These are phyloP conservation scores for Lactarius hengduanensis DNA, from an alignment of 768 basidiomycete species.

Conservation along the genomic window DNA sequence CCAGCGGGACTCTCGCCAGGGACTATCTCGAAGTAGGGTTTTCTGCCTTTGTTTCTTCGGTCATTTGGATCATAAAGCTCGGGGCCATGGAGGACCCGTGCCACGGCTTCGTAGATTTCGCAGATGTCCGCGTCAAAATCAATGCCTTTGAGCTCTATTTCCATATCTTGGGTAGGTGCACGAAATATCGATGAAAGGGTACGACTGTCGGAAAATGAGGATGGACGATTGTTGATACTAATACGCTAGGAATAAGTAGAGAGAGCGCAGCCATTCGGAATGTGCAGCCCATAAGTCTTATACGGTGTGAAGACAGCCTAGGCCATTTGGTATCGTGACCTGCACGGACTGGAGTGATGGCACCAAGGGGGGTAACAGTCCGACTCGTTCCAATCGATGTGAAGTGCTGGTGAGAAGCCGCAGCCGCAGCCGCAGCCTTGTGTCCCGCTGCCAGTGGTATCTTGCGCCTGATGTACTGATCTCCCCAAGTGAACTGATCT, in stretches of 20 bases:
- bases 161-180: conserved; percentile 34
- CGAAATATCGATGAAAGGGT: background rate
- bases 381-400: background rate
- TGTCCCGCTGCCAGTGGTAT: background rate
- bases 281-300: background rate
- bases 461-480: background rate
- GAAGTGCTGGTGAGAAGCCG: background rate
- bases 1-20: conserved; percentile 50
- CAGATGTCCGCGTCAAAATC: conserved; percentile 46
- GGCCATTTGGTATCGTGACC: background rate
- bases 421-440: background rate
- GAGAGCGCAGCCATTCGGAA: background rate
- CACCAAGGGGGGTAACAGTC: background rate
- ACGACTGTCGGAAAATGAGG: background rate
- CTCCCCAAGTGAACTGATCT: background rate
- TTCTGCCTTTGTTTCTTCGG: conserved; percentile 33
- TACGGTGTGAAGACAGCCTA: background rate
- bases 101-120: conserved; percentile 57
- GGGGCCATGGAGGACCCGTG: conserved; percentile 54
- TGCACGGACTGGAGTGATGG: background rate
- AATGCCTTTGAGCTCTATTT: conserved; percentile 39
- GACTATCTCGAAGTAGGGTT: conserved; percentile 61
- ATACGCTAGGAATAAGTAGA: background rate
- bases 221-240: background rate
- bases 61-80: conserved; percentile 43